Percentiles rank a stretch among this genome's conserved stretches.
Conservation (phyloP, 1,284 basidiomycete genomes). For the Moesziomyces parantarcticus region DNA sequence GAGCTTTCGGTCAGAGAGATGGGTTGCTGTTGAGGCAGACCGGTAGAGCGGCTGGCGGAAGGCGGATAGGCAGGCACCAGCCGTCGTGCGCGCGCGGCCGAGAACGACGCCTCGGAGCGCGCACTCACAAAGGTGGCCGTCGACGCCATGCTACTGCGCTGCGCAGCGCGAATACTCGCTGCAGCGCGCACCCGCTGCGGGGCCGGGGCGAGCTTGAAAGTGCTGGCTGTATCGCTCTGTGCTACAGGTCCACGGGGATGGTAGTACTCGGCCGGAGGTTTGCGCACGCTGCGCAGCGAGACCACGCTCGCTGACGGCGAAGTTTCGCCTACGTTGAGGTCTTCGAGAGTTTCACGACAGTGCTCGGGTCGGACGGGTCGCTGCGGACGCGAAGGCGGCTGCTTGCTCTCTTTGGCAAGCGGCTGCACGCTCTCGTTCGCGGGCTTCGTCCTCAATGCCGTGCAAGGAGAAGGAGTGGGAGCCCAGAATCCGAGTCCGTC, state of each 20-base stretch:
- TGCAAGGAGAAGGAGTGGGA: too few species aligned
- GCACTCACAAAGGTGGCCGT: too few species aligned
- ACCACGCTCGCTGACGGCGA: too few species aligned
- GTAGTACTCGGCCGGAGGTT: constrained; percentile 15
- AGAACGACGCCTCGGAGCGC: too few species aligned
- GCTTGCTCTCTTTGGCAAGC: not conserved
- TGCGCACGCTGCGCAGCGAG: constrained; percentile 6
- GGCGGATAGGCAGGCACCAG: not conserved
- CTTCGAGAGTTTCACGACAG: constrained; percentile 10
- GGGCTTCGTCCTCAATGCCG: too few species aligned
- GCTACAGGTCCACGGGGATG: too few species aligned
- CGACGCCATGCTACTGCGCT: too few species aligned
- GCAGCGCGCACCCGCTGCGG: not conserved
- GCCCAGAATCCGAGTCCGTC: too few species aligned
- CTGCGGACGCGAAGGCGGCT: not conserved
- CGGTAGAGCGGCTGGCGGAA: not conserved
- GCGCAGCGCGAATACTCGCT: too few species aligned
- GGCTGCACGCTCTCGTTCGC: not conserved
- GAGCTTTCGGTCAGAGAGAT: not conserved
- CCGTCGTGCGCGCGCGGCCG: too few species aligned
- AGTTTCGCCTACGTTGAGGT: not conserved
- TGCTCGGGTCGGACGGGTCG: constrained; percentile 9
- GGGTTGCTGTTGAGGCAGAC: not conserved
- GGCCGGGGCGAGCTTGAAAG: constrained; percentile 4
- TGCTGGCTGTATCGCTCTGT: too few species aligned